These are phyloP conservation scores for Ophiosphaerella narmari DNA, from an alignment of 2,329 filamentous ascomycete genomes.

Conservation along the genomic window DNA sequence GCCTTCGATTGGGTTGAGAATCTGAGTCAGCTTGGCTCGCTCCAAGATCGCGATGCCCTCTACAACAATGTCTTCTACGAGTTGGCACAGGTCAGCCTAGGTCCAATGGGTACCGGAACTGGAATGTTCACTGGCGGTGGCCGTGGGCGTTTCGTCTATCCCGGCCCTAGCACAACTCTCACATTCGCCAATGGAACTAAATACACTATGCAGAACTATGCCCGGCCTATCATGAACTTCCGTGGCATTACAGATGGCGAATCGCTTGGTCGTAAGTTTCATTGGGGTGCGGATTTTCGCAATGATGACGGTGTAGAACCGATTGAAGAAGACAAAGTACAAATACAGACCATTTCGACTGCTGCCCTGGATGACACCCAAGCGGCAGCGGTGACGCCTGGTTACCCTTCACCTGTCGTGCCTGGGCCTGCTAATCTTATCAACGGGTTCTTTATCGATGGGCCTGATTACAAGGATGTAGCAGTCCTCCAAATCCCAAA, in stretches of 20 bases:
- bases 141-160: slow-evolving; percentile 50
- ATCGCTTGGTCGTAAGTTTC: slow-evolving; percentile 47
- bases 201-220: slow-evolving; percentile 50
- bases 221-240: slow-evolving; percentile 46
- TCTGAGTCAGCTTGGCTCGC: slow-evolving; percentile 52
- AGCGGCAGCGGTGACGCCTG: slow-evolving; percentile 36
- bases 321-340: neutral
- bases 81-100: slow-evolving; percentile 50
- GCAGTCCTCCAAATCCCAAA: slow-evolving; percentile 51
- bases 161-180: slow-evolving; percentile 49
- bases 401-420: slow-evolving; percentile 50
- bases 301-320: slow-evolving; percentile 1
- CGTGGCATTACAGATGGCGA: slow-evolving; percentile 47
- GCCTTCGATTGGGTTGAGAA: slow-evolving; percentile 55
- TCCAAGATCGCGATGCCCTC: slow-evolving; percentile 63
- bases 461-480: slow-evolving; percentile 50
- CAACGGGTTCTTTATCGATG: slow-evolving; percentile 53
- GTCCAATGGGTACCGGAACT: slow-evolving; percentile 45
- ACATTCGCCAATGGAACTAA: slow-evolving; percentile 52
- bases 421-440: slow-evolving; percentile 48
- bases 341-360: slow-evolving; percentile 12
- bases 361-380: slow-evolving; percentile 8
- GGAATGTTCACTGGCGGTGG: slow-evolving; percentile 53
- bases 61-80: slow-evolving; percentile 58
- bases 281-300: slow-evolving; percentile 21